Base-by-base conservation (phyloP, 208 protist genomes). In the Vickermania ingenoplastis region DNA sequence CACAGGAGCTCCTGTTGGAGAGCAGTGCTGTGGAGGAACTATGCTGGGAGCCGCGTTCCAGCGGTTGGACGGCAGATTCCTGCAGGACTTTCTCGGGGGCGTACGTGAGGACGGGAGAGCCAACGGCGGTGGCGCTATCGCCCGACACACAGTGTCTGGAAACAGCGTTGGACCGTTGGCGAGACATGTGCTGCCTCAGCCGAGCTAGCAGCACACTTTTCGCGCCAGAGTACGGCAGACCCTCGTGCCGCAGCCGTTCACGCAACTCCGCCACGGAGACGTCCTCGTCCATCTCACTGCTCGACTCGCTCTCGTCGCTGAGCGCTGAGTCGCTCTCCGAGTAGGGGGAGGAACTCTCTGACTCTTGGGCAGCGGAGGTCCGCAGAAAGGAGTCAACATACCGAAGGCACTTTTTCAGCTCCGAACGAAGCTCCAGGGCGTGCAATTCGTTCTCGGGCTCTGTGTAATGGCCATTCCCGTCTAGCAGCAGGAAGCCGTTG, bases 401-500 rank as follows among this genome's bases (percentile, higher is more conserved):
- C 0, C 26, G 31, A 22, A 69, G 63, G 59, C 84, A 88, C 28
- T 53, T 58, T 50, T 71, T 67, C 24, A 91, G 67, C 11, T 69
- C 69, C 1, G 30, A 52, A n/a, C 72, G 75, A 41, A 88, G 31
- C 1, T 54, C 57, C 0, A 53, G 50, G 3, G 74, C 78, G 24
- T 89, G 71, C 2, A 49, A 55, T n/a, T 69, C 58, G 51, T 74
- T 80, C 26, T 61, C 61, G n/a, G 85, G 85, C 14, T 50, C 60
- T 1, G 48, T 52, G 31, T 89, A 71, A 26, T 2, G 51, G 2
- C 85, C 85, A 29, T 59, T 79, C 3, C 81, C 81, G 56, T 89
- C 81, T 0, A 74, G 73, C 21, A 92, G 28, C 4, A 84, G 57
- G 58, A 79, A 81, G 1, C 79, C 72, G 53, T 83, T 69, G 67